Base-by-base conservation (phyloP, 306 rosid species). In the Senna tora region DNA sequence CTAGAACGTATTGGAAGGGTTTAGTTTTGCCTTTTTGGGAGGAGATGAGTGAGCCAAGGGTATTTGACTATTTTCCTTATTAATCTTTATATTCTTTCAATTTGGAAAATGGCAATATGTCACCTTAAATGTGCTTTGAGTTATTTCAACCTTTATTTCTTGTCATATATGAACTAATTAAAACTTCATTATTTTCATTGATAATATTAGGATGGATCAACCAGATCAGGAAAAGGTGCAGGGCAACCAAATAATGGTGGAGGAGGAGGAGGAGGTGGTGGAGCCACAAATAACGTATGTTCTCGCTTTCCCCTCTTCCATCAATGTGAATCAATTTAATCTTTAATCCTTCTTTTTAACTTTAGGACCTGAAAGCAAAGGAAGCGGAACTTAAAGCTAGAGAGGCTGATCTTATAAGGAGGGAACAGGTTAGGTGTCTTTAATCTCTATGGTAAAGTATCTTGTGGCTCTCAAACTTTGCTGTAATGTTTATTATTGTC, bases 321-420 rank as follows among this genome's bases (percentile, higher is more conserved):
- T 65, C 3, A 66, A 6, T 51, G 20, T 67, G 6, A 49, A 21
- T 9, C 63, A 56, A 32, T 65, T 78, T 25, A 16, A n/a, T n/a
- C n/a, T n/a, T n/a, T n/a, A n/a, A 1, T 25, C 30, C 9, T 36
- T 64, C 46, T 32, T 70, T 55, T 70, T 55, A 47, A 73, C 25
- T 80, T 33, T 71, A 91, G 99, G 92, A 82, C 63, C 28, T 91
- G 57, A 81, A 71, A 76, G 73, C 91, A 45, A 91, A 73, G 87
- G 97, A 91, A 79, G 92, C 80, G 73, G 93, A 88, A 67, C 97
- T 95, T 67, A 84, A 81, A 80, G 92, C 96, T 28, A 94, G 79
- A 86, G 99, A 94, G 77, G 89, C 96, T 79, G 99, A 94, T 53
- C 79, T 94, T 83, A 86, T 66, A 77, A 89, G 77, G 86, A 91